Conservation (phyloP, 148 eudicot species). For the Pharnaceum exiguum region DNA sequence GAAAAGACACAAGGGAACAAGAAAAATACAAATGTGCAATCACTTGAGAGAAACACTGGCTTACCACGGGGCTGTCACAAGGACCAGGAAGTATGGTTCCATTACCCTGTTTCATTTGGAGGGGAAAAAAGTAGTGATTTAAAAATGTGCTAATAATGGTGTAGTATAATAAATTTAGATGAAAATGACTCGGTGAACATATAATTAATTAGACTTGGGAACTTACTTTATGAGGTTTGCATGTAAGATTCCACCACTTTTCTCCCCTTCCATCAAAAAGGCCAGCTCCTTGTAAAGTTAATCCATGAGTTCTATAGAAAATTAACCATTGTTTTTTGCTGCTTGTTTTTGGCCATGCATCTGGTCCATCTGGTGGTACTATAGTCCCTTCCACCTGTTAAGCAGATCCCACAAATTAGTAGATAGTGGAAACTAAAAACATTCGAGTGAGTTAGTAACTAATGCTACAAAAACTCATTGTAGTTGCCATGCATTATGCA, state of each 20-base stretch:
- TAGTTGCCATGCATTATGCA: too few relatives aligned
- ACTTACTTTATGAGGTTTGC: conserved; percentile 89
- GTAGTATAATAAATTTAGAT: not conserved
- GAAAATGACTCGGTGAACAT: not conserved
- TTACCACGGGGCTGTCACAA: conserved; percentile 96
- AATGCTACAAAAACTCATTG: too few relatives aligned
- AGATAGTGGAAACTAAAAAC: too few relatives aligned
- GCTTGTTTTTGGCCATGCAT: conserved; percentile 60
- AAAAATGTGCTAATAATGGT: not conserved
- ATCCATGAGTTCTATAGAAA: conserved; percentile 64
- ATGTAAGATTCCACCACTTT: conserved; percentile 93
- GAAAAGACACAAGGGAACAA: too few relatives aligned
- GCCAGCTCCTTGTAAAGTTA: conserved; percentile 77
- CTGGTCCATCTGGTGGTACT: conserved; percentile 88
- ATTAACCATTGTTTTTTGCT: conserved; percentile 83
- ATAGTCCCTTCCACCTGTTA: conserved; percentile 74
- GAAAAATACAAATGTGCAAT: too few relatives aligned
- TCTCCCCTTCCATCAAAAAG: conserved; percentile 82
- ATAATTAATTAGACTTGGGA: not conserved
- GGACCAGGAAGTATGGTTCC: conserved; percentile 66
- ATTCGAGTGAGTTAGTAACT: too few relatives aligned
- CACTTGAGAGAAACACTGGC: too few relatives aligned
- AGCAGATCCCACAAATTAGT: too few relatives aligned
- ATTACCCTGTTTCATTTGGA: conserved; percentile 52
- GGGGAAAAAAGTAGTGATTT: not conserved